Percentiles rank a stretch among this genome's conserved stretches.
Conservation (phyloP, 2,329 filamentous ascomycete genomes). For the Capronia coronata region DNA sequence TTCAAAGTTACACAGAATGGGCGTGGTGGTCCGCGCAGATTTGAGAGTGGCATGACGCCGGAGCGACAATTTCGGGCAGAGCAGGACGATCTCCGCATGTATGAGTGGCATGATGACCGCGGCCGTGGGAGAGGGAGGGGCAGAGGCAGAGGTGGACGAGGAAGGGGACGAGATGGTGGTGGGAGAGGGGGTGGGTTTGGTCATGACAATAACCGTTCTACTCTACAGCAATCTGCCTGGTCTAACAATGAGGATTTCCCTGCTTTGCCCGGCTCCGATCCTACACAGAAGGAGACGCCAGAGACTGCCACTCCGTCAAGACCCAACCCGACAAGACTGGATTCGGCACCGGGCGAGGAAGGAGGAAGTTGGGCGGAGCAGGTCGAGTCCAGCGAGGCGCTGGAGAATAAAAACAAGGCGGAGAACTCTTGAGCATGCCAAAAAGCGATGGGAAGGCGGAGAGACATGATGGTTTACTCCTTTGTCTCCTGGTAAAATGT, state of each 20-base stretch:
- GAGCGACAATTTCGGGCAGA: constrained; percentile 10
- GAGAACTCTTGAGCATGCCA: background rate
- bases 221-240: constrained; percentile 15
- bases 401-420: constrained; percentile 3
- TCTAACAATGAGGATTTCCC: constrained; percentile 27
- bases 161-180: constrained; percentile 15
- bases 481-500: background rate
- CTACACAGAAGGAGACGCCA: constrained; percentile 1
- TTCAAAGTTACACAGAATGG: constrained; percentile 32
- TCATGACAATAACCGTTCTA: background rate
- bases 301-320: constrained; percentile 1
- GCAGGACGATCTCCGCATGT: constrained; percentile 24
- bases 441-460: background rate
- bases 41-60: constrained; percentile 6
- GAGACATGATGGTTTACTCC: background rate
- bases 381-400: constrained; percentile 25
- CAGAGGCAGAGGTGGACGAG: constrained; percentile 14
- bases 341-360: constrained; percentile 10
- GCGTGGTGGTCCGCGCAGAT: constrained; percentile 15
- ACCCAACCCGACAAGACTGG: constrained; percentile 7
- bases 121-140: constrained; percentile 18
- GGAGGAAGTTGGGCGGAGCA: constrained; percentile 29
- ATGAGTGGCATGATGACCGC: constrained; percentile 25
- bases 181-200: constrained; percentile 6
- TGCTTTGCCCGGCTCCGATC: constrained; percentile 18